phyloP scores from a whole-genome alignment of 2,329 filamentous ascomycete species.

The Clarireedia hainanense region DNA sequence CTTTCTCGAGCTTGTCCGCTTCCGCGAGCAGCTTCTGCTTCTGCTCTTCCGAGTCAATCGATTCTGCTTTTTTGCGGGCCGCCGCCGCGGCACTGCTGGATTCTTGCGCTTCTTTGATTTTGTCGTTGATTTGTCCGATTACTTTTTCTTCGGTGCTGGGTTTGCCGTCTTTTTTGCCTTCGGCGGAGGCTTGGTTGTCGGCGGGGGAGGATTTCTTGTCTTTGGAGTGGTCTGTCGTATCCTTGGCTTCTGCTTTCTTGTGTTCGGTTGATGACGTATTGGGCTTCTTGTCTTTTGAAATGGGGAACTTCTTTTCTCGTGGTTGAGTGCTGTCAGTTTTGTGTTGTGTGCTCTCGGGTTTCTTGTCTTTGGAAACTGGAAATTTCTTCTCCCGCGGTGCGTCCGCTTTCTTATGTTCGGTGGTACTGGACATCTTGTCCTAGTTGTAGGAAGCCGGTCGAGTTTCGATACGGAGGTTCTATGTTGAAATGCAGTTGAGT shows the following conservation, averaged over 20 bases:
- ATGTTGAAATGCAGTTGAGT: too few relatives aligned
- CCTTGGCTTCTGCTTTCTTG: neutral
- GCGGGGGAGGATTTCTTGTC: neutral
- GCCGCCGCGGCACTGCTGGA: slow-evolving; percentile 7
- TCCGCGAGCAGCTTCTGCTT: slow-evolving; percentile 13
- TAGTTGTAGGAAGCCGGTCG: too few relatives aligned
- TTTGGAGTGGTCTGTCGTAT: neutral
- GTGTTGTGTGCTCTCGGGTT: too few relatives aligned
- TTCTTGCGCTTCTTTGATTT: slow-evolving; percentile 9
- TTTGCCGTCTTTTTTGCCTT: slow-evolving; percentile 1
- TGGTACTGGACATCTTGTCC: too few relatives aligned
- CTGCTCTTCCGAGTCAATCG: slow-evolving; percentile 11
- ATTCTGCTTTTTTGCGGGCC: slow-evolving; percentile 7
- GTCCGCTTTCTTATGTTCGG: too few relatives aligned
- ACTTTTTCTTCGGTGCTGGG: slow-evolving; percentile 15
- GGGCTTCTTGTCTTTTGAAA: too few relatives aligned
- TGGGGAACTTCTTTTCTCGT: too few relatives aligned
- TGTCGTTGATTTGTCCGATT: slow-evolving; percentile 11
- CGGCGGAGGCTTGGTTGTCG: neutral
- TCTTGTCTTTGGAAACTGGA: too few relatives aligned
- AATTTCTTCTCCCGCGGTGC: too few relatives aligned
- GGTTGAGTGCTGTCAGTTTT: too few relatives aligned
- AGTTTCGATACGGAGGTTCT: too few relatives aligned
- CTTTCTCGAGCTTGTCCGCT: slow-evolving; percentile 17
- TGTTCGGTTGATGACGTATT: too few relatives aligned